Percentiles rank a stretch among this genome's conserved stretches.
These are phyloP conservation scores for Hevea brasiliensis DNA, from an alignment of 345 rosid species.

Conservation along the genomic window DNA sequence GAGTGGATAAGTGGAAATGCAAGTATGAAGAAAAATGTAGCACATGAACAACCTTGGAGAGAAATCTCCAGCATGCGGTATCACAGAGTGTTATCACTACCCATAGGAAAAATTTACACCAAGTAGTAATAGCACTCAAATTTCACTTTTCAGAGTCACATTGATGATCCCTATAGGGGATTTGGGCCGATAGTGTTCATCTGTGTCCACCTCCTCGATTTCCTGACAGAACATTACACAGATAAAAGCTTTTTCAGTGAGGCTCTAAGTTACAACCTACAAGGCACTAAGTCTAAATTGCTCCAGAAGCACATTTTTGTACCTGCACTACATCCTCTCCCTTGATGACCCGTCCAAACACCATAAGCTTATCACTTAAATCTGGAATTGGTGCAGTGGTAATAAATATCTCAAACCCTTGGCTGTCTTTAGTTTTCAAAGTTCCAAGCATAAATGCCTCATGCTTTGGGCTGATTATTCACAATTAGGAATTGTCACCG, in stretches of 20 bases:
- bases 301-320: background rate
- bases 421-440: constrained; percentile 48
- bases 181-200: constrained; percentile 81
- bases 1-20: too few relatives aligned
- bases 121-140: constrained; percentile 23
- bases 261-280: constrained; percentile 4
- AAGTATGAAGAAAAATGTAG: background rate
- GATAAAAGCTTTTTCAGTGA: background rate
- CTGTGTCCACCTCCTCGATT: constrained; percentile 96
- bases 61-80: background rate
- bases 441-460: constrained; percentile 89
- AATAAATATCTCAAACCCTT: constrained; percentile 65
- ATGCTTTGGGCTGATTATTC: constrained; percentile 58
- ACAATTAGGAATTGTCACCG: background rate
- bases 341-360: constrained; percentile 75
- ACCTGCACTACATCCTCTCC: constrained; percentile 93
- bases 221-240: constrained; percentile 46
- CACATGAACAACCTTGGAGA: background rate
- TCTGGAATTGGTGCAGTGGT: constrained; percentile 91
- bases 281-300: background rate
- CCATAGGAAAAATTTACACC: background rate
- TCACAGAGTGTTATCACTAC: background rate
- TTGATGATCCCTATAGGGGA: constrained; percentile 55
- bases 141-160: constrained; percentile 54
- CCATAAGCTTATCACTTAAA: constrained; percentile 62